Conservation (phyloP, 2,329 filamentous ascomycete genomes). For the Colletotrichum kahawae region DNA sequence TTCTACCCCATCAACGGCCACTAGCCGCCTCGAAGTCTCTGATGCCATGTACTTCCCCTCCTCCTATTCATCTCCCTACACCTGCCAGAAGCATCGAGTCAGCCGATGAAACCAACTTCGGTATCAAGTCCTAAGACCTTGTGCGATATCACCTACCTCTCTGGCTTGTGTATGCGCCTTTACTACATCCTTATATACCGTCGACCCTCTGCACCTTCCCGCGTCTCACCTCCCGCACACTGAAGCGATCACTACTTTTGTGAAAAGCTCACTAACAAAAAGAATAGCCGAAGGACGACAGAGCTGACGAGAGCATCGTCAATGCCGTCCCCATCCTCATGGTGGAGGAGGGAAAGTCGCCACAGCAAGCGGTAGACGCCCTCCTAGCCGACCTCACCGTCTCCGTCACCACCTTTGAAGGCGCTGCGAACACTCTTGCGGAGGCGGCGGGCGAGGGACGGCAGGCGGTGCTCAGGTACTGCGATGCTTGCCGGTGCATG, state of each 20-base stretch:
- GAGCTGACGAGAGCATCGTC: constrained; percentile 28
- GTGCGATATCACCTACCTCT: not conserved
- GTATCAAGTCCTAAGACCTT: not conserved
- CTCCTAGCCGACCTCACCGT: constrained; percentile 25
- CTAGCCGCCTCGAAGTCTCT: not conserved
- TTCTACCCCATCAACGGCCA: not conserved
- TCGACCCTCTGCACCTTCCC: not conserved
- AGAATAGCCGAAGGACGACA: not conserved
- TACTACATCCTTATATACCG: not conserved
- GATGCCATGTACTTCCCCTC: not conserved
- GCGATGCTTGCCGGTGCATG: constrained; percentile 34
- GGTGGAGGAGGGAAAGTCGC: constrained; percentile 18
- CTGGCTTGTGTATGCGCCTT: not conserved
- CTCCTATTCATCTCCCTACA: not conserved
- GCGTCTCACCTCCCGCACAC: not conserved
- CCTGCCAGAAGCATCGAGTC: not conserved
- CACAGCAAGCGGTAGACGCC: constrained; percentile 17
- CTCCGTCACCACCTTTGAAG: constrained; percentile 29
- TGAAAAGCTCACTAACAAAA: not conserved
- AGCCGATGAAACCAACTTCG: not conserved
- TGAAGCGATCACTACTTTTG: not conserved
- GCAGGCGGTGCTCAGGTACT: constrained; percentile 25
- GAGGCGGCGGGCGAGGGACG: not conserved
- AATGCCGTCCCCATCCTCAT: constrained; percentile 33
- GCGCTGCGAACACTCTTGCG: constrained; percentile 22